These are phyloP conservation scores for Aschersonia sp. DNA, from an alignment of 2,329 filamentous ascomycete species.

Conservation along the genomic window DNA sequence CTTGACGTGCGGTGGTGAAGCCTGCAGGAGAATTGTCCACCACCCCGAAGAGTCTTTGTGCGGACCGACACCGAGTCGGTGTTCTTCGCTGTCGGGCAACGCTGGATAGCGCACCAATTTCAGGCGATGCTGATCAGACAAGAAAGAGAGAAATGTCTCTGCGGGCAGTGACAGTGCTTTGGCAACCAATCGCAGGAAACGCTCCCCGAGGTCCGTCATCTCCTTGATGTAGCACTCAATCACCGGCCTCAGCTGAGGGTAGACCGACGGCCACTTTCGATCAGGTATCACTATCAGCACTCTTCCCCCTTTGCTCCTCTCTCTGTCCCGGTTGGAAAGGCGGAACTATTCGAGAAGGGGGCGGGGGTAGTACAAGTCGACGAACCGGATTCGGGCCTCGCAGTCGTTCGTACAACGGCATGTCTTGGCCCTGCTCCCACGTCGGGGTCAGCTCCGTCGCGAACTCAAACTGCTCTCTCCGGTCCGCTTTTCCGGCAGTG, in stretches of 20 bases:
- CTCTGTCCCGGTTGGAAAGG: no score
- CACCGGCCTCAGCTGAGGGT: not conserved
- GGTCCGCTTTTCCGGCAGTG: slow-evolving; percentile 35
- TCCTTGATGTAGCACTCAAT: slow-evolving; percentile 32
- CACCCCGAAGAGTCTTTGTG: slow-evolving; percentile 46
- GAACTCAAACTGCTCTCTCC: slow-evolving; percentile 44
- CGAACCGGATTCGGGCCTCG: slow-evolving; percentile 33
- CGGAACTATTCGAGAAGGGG: no score
- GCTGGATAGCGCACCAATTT: not conserved
- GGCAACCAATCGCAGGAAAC: slow-evolving; percentile 41
- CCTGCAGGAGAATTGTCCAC: slow-evolving; percentile 50
- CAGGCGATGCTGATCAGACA: not conserved
- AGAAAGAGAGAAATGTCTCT: slow-evolving; percentile 33
- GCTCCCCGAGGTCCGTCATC: slow-evolving; percentile 32
- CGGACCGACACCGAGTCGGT: slow-evolving; percentile 39
- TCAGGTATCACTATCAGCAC: not conserved
- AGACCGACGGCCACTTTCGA: not conserved
- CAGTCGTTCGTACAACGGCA: slow-evolving; percentile 25
- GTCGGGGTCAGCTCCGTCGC: slow-evolving; percentile 34
- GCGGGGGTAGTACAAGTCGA: not conserved
- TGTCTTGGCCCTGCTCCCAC: slow-evolving; percentile 11
- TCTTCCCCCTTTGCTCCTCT: not conserved
- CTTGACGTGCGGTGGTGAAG: slow-evolving; percentile 25
- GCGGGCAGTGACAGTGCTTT: slow-evolving; percentile 34
- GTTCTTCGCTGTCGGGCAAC: not conserved